Base-by-base conservation (phyloP, 257 asterid genomes). In the Apocynum venetum region DNA sequence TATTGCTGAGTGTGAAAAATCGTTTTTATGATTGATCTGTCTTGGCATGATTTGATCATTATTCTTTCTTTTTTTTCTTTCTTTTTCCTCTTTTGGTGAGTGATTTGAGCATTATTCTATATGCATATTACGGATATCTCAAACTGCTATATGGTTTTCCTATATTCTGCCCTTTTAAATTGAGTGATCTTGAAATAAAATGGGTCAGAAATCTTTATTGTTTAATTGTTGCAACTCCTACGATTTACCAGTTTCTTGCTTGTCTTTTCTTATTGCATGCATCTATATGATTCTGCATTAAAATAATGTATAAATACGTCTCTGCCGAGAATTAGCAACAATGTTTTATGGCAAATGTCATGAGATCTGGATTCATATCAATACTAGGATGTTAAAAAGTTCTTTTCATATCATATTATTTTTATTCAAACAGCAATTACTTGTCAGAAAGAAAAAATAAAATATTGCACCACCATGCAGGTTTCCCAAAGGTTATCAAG, bases 401-500 rank as follows among this genome's bases (percentile, higher is more conserved):
- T 8, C 31, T 43, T 40, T 31, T 70, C 25, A 2, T 72, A 53
- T 71, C 25, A 31, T 20, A 71, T 20, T 6, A 12, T 64, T 13
- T 20, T 41, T 44, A 15, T 69, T 20, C 56, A 4, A 73, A 66
- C 41, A 41, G 57, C n/a, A 4, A 76, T 70, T 52, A n/a, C 41
- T 55, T 8, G 38, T 35, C 0, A 44, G 7, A 55, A 55, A 1
- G 19, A 4, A 19, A 19, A 35, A 64, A 20, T 3, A 14, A 31
- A 19, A 66, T 36, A 8, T 9, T 46, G 59, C 59, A 38, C 0
- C 47, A 53, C 61, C 63, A 14, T 40, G 51, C 79, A 84, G 89
- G 84, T 71, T 69, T 59, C 59, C 61, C 76, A 75, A 69, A 84
- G 82, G 77, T 68, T 73, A 78, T 78, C 66, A 68, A 11, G 80